These are phyloP conservation scores for Asterophora lycoperdoides DNA, from an alignment of 768 basidiomycete genomes.

Conservation along the genomic window DNA sequence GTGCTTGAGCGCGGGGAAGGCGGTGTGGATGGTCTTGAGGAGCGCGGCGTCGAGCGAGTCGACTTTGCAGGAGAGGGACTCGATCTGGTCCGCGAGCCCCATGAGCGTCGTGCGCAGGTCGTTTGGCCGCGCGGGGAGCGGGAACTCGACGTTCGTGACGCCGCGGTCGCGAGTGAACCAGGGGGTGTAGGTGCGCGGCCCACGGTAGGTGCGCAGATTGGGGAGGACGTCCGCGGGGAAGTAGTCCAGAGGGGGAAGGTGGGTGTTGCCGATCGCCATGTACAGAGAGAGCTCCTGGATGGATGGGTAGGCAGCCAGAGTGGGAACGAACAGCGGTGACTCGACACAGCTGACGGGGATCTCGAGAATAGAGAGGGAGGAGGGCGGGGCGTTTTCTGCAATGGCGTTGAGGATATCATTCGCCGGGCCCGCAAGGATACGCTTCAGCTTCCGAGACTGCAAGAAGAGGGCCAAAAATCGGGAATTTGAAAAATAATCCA, in stretches of 20 bases:
- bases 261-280: constrained; percentile 10
- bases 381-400: constrained; percentile 2
- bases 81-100: constrained; percentile 7
- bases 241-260: constrained; percentile 10
- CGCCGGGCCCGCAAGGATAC: constrained; percentile 10
- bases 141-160: constrained; percentile 11
- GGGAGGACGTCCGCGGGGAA: constrained; percentile 17
- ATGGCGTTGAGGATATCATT: constrained; percentile 13
- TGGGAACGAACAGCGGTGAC: constrained; percentile 11
- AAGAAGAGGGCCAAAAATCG: constrained; percentile 13
- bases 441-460: constrained; percentile 10
- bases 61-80: constrained; percentile 14
- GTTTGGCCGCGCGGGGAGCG: constrained; percentile 10
- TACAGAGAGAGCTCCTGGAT: constrained; percentile 13
- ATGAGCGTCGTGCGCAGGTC: constrained; percentile 9
- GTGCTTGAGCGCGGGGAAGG: constrained; percentile 15
- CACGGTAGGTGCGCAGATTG: constrained; percentile 15
- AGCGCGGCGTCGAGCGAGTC: constrained; percentile 9
- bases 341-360: constrained; percentile 16
- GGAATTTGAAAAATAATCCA: constrained; percentile 4
- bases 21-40: constrained; percentile 13
- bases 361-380: constrained; percentile 11
- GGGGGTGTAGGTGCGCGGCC: constrained; percentile 13
- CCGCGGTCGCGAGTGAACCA: constrained; percentile 12
- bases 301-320: constrained; percentile 5